Base-by-base conservation (phyloP, 345 rosid species). In the Euphorbia tirucalli region DNA sequence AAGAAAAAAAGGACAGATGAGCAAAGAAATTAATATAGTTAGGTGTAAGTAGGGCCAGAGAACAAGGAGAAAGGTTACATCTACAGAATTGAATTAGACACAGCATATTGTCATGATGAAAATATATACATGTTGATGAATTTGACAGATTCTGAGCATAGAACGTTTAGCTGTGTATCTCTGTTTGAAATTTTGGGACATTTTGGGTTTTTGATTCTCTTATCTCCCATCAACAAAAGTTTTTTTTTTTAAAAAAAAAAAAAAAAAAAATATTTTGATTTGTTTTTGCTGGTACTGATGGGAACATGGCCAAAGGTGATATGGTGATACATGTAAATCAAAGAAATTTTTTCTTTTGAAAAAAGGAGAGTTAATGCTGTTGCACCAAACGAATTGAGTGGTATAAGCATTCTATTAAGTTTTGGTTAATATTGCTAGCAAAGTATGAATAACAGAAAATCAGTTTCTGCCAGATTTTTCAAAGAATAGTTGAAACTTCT, bases 21-120 rank as follows among this genome's bases (percentile, higher is more conserved):
- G 54, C 14, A 19, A 55, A 56, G 71, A 70, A 64, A 19, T 21
- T 22, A 61, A 67, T 37, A 43, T 16, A 24, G 76, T 71, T 71
- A 68, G 83, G 83, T 79, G 68, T 5, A n/a, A n/a, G 74, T 16
- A 72, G 76, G 82, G 28, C 71, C 79, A 18, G 28, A 62, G 9
- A 10, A 44, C 44, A 64, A 39, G 83, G 65, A 68, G 30, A 59
- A 11, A 59, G 50, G 77, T 69, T 63, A 68, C 79, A 75, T 79
- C 77, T 1, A 16, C 21, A 43, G 48, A 67, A 61, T 44, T 65
- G 75, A 55, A 61, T 13, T 61, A 31, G 2, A 66, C 30, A 5
- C 27, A 56, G 44, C 31, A 35, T 30, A 24, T 37, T 15, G 49
- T 28, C 41, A 63, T 31, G 11, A 70, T 58, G 41, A 31, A 59